Base-by-base conservation (phyloP, 2,329 filamentous ascomycete genomes). In the Chaetoscypha palmicola region DNA sequence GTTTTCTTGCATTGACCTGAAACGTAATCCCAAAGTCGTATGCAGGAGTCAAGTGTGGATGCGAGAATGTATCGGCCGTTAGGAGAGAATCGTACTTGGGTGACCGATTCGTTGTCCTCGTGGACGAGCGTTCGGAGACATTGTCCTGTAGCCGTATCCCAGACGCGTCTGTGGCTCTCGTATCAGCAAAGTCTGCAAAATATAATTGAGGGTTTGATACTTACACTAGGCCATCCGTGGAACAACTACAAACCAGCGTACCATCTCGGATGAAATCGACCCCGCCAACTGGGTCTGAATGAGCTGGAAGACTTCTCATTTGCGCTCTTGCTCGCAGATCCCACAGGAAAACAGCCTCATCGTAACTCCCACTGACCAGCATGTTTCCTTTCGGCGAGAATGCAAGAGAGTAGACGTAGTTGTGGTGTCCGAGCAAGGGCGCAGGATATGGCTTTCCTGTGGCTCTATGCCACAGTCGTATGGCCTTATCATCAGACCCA, bases 381-480 rank as follows among this genome's bases (percentile, higher is more conserved):
- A 97, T 95, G 61, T 98, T 98, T 19, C 92, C 92, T 64, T 96
- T 97, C 1, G 92, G 92, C n/a, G 87, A 91, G 64, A 97, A 97
- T 4, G 90, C 89, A 24, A 98, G 72, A 39, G 84, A 88, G 66
- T 94, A 95, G 23, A 98, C 83, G 65, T 97, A 97, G 66, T 94
- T 97, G 64, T 96, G 89, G 59, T 98, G 92, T 2, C 92, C 91
- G 19, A 85, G 73, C 53, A 97, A 71, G 4, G 79, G 76, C 23
- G 52, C 58, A 23, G 66, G 67, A 46, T 72, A 73, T 11, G 75
- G 74, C 5, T 73, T 67, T 0, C 75, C 75, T 17, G 78, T 82
- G 14, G 79, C 72, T 5, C 79, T 68, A 59, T 96, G 86, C 92
- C 92, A 98, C 1, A 98, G 70, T 2, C 92, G 79, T 51, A 98